Evolutionary conservation across 129 eudicot genomes (phyloP).

Genomic region (Erigeron canadensis): DNA sequence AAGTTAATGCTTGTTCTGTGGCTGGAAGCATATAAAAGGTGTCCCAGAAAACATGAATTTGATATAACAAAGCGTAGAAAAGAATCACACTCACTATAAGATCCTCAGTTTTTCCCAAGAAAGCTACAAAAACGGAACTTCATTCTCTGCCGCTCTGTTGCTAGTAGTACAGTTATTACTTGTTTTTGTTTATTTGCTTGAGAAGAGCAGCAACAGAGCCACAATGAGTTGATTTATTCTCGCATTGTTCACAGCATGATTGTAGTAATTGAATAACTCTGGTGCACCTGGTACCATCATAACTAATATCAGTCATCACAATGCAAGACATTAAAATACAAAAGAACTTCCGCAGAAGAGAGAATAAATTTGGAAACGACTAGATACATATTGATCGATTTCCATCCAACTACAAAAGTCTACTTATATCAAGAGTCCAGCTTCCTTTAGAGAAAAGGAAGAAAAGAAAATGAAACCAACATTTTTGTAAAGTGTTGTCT

Average conservation of each 20-base stretch:
- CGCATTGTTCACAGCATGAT: constrained; percentile 77
- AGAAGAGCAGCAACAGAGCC: constrained; percentile 79
- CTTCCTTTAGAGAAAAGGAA: too few species aligned
- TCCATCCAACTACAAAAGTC: too few species aligned
- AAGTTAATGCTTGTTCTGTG: not conserved
- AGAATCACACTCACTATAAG: constrained; percentile 19
- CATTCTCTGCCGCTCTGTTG: constrained; percentile 11
- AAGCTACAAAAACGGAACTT: constrained; percentile 17
- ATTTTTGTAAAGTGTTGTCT: too few species aligned
- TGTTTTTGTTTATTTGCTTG: constrained; percentile 72
- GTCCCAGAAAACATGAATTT: constrained; percentile 7
- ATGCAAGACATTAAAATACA: too few species aligned
- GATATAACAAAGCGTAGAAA: constrained; percentile 19
- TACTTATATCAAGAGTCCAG: too few species aligned
- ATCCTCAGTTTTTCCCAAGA: constrained; percentile 11
- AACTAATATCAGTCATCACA: not conserved
- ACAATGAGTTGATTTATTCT: constrained; percentile 82
- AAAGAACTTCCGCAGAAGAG: too few species aligned
- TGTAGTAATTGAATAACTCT: constrained; percentile 68
- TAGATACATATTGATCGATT: not conserved
- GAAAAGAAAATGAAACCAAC: too few species aligned
- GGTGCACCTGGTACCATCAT: constrained; percentile 56
- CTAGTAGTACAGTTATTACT: constrained; percentile 31
- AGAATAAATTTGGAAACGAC: not conserved
- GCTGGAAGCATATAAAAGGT: not conserved